Base-by-base conservation (phyloP, 179 eudicot genomes). In the Amaranthus tricolor region DNA sequence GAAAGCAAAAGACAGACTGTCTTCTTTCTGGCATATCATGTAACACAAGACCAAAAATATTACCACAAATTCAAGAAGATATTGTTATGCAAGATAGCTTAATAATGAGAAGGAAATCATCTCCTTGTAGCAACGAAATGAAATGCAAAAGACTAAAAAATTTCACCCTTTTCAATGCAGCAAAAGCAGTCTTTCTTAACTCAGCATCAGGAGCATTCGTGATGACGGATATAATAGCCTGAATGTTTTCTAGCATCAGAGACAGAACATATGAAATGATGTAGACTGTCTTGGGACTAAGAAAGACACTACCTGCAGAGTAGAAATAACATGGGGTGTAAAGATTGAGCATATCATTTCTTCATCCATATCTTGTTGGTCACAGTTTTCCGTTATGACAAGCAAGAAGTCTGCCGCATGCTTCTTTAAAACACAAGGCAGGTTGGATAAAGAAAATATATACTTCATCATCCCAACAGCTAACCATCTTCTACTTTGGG, bases 151-250 rank as follows among this genome's bases (percentile, higher is more conserved):
- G 44, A 20, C 21, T 68, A 57, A 68, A 62, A 54, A 15, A 55
- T 31, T 79, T 79, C 83, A 90, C 99, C 93, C 84, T 90, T 78
- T 84, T 92, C 76, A 93, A 78, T 66, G 91, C 89, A 78, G 74
- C 78, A 76, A 91, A 89, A 75, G 98, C 88, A 63, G 68, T 82
- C 86, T 86, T 93, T 86, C 93, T 85, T 66, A 81, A 77, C 69
- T 53, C 87, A 24, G 88, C 78, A 82, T 89, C 91, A 62, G 98
- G 85, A 73, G 97, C 89, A 84, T 75, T 76, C 84, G 93, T 89
- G 77, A 95, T 80, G 62, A 91, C 84, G 82, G 83, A 81, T 68
- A 81, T 57, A 82, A 93, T 81, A 79, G 87, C 97, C 99, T 95
- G 88, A 63, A 85, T 31, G 72, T 62, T 76, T 66, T 81, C 80